These are phyloP conservation scores for Aspergillus amoenus DNA, from an alignment of 2,329 filamentous ascomycete species.

Conservation along the genomic window DNA sequence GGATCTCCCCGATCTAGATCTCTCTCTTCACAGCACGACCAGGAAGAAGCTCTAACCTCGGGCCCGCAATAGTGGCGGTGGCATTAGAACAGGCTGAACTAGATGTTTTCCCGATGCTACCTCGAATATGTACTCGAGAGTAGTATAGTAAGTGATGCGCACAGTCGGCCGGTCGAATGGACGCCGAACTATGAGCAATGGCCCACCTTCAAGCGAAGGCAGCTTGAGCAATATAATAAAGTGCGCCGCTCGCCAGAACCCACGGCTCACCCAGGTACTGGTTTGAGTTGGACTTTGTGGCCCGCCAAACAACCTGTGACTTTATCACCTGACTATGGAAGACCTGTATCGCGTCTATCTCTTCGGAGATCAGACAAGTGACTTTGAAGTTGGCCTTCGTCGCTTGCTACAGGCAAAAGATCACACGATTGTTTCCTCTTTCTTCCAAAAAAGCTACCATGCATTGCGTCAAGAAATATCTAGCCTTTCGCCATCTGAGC, in stretches of 20 bases:
- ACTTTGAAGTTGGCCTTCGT: conserved; percentile 43
- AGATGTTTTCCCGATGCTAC: conserved; percentile 2
- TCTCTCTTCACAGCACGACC: neutral
- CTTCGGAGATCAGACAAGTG: conserved; percentile 49
- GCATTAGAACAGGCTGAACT: neutral
- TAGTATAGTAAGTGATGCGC: neutral
- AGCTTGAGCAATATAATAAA: neutral
- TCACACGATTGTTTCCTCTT: conserved; percentile 41
- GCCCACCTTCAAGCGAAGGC: neutral
- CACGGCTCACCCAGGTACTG: neutral
- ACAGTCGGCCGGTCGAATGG: neutral
- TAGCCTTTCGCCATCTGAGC: conserved; percentile 33
- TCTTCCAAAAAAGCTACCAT: conserved; percentile 44
- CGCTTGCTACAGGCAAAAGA: conserved; percentile 43
- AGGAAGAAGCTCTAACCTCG: neutral
- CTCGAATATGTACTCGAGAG: neutral
- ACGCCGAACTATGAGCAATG: neutral
- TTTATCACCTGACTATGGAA: conserved; percentile 26
- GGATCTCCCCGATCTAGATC: conserved; percentile 5
- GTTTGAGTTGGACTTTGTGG: neutral
- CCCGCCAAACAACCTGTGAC: neutral
- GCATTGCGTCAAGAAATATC: conserved; percentile 43
- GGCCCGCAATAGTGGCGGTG: conserved; percentile 7
- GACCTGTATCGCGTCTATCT: conserved; percentile 39
- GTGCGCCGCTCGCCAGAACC: neutral